A percentile compares a stretch with the other conserved stretches of the same genome.
phyloP scores from a whole-genome alignment of 2,329 filamentous ascomycete species.

The Ascochyta pisi region DNA sequence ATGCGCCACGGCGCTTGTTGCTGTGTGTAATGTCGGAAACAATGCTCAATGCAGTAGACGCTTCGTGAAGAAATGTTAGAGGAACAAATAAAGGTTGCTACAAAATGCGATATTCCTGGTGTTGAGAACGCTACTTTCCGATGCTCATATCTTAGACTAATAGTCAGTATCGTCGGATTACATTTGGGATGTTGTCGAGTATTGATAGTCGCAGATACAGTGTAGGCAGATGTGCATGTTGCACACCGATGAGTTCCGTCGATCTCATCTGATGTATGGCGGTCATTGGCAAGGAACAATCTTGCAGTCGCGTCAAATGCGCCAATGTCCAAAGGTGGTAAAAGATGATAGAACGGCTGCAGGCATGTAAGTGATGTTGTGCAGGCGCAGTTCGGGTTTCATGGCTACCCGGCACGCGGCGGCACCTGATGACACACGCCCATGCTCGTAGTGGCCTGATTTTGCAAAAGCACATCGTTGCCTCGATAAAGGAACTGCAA shows the following conservation, averaged over 20 bases:
- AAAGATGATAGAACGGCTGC: background rate
- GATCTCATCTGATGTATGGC: background rate
- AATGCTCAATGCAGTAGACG: conserved; percentile 2
- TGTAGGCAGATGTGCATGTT: background rate
- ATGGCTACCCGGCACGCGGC: background rate
- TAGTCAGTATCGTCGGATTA: background rate
- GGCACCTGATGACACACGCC: background rate
- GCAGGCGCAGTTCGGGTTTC: background rate
- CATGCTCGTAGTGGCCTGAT: conserved; percentile 12
- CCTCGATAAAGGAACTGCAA: background rate
- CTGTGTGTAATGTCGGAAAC: background rate
- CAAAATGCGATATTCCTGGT: background rate
- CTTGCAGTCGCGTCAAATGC: conserved; percentile 8
- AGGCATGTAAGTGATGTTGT: background rate
- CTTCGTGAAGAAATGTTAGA: background rate
- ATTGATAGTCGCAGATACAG: background rate
- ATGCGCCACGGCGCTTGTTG: conserved; percentile 1
- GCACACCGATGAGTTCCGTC: background rate
- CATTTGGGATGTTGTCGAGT: background rate
- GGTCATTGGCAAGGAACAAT: background rate
- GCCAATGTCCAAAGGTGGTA: background rate
- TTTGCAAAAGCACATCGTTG: conserved; percentile 5
- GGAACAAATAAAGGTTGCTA: background rate
- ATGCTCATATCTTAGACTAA: background rate
- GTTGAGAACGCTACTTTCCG: background rate